Percentiles rank a stretch among this genome's conserved stretches.
phyloP scores from a whole-genome alignment of 2,329 filamentous ascomycete genomes.

The Paracorniculantispora psalliotae region DNA sequence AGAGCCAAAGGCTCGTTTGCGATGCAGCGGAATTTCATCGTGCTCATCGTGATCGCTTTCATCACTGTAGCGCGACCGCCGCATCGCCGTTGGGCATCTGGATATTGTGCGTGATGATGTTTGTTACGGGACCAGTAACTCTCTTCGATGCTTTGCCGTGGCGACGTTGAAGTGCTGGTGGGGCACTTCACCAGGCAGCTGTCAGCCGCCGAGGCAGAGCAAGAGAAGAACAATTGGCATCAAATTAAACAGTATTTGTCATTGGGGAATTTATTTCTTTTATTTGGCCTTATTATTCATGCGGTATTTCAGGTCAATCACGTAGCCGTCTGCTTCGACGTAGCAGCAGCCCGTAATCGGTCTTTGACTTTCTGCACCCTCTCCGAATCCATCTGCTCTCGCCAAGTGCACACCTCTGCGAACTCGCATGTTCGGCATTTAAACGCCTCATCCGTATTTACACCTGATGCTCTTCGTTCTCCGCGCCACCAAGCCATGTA shows the following conservation, averaged over 20 bases:
- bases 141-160: not conserved
- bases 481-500: conserved; percentile 89
- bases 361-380: conserved; percentile 23
- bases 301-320: not conserved
- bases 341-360: conserved; percentile 18
- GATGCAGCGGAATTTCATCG: conserved; percentile 49
- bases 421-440: conserved; percentile 88
- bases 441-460: conserved; percentile 77
- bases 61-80: conserved; percentile 20
- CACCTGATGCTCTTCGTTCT: conserved; percentile 64
- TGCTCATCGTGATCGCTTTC: conserved; percentile 28
- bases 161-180: not conserved
- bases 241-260: too few relatives aligned
- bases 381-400: conserved; percentile 63
- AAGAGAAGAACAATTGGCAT: too few relatives aligned
- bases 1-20: conserved; percentile 49
- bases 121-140: not conserved
- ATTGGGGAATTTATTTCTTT: too few relatives aligned
- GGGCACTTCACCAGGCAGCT: not conserved
- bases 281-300: not conserved
- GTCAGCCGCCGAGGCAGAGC: not conserved
- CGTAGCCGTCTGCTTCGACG: not conserved
- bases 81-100: conserved; percentile 20
- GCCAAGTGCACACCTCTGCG: conserved; percentile 71
- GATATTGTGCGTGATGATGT: not conserved